Conservation (phyloP, 495 filamentous ascomycete species). For the Lasiosphaeria ovina region DNA sequence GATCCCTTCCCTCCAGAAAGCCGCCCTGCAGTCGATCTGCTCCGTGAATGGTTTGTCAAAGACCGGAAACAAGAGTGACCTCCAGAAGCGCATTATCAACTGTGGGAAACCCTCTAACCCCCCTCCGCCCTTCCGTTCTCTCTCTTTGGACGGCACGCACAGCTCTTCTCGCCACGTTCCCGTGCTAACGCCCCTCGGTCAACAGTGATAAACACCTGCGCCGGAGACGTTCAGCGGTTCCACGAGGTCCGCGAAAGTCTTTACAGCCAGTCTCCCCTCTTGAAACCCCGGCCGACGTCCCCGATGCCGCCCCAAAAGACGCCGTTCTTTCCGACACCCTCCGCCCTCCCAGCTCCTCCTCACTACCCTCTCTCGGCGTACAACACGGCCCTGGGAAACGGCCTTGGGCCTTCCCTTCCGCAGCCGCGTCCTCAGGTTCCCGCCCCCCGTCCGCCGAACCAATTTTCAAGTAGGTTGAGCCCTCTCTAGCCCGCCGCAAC, state of each 20-base stretch:
- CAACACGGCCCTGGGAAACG: constrained; percentile 1
- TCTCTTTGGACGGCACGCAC: neutral
- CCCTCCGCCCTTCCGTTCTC: neutral
- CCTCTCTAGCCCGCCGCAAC: neutral
- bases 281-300: neutral
- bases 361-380: constrained; percentile 17
- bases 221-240: constrained; percentile 21
- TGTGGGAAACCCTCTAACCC: constrained; percentile 47
- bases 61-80: constrained; percentile 74
- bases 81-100: constrained; percentile 72
- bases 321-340: constrained; percentile 8
- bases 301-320: constrained; percentile 7
- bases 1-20: constrained; percentile 53
- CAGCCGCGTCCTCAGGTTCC: neutral
- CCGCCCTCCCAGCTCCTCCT: neutral
- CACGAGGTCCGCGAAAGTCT: constrained; percentile 27
- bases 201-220: constrained; percentile 24
- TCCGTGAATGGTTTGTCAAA: constrained; percentile 65
- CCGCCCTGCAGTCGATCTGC: constrained; percentile 71
- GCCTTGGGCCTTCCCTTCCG: neutral
- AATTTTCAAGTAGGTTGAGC: neutral
- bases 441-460: constrained; percentile 9
- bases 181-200: neutral
- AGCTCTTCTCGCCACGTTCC: neutral
- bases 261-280: neutral